Evolutionary conservation across 805 yeast species (phyloP).

Genomic region (Candida oleophila): DNA sequence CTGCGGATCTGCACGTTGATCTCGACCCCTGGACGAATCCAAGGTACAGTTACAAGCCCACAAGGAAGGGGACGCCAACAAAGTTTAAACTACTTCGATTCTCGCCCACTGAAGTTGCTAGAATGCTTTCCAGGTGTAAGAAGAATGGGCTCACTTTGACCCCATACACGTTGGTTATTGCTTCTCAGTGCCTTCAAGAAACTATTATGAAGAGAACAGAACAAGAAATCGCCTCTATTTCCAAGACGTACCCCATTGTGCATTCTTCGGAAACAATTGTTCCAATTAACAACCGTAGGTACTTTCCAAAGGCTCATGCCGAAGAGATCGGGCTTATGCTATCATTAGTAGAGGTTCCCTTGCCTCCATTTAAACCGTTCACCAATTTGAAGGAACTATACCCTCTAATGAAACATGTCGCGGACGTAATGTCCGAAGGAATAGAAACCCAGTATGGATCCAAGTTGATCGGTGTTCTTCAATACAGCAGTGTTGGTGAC

Average conservation of each 20-base stretch:
- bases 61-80: constrained; percentile 6
- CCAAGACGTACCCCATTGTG: constrained; percentile 8
- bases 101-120: constrained; percentile 10
- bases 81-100: constrained; percentile 13
- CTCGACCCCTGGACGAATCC: constrained; percentile 10
- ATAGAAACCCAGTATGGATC: constrained; percentile 11
- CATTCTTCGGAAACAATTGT: constrained; percentile 7
- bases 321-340: constrained; percentile 3
- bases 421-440: not conserved
- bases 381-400: not conserved
- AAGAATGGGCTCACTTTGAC: constrained; percentile 18
- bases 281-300: constrained; percentile 14
- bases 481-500: constrained; percentile 10
- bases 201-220: constrained; percentile 11
- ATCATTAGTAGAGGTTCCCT: not conserved
- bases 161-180: constrained; percentile 16
- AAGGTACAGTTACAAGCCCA: constrained; percentile 9
- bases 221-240: not conserved
- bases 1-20: constrained; percentile 7
- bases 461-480: constrained; percentile 12
- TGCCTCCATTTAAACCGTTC: not conserved
- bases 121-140: constrained; percentile 13
- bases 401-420: not conserved
- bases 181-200: constrained; percentile 15
- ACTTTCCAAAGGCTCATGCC: constrained; percentile 20